A percentile compares a stretch with the other conserved stretches of the same genome.
These are phyloP conservation scores for Pelargonium fulgidum DNA, from an alignment of 441 rosid genomes.

Conservation along the genomic window DNA sequence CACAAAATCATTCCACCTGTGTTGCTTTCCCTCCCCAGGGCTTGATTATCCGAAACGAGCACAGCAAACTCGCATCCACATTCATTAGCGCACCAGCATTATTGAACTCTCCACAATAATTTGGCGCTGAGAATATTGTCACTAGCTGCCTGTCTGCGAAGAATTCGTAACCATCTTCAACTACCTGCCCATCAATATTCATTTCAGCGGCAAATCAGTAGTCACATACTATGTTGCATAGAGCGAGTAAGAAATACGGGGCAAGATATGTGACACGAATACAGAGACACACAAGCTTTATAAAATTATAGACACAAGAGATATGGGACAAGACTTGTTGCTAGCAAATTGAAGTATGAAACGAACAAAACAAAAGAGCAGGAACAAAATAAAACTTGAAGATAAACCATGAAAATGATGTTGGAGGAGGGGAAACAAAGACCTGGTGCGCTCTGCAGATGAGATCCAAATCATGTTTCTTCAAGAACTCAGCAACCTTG, in stretches of 20 bases:
- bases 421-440: background rate
- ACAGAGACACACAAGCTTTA: too few relatives aligned
- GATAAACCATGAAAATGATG: background rate
- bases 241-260: too few relatives aligned
- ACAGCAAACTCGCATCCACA: conserved; percentile 52
- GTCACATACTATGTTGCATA: background rate
- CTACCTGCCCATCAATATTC: conserved; percentile 34
- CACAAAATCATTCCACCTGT: conserved; percentile 7
- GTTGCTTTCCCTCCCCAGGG: conserved; percentile 29
- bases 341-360: background rate
- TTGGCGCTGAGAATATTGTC: conserved; percentile 29
- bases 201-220: background rate
- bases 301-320: too few relatives aligned
- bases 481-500: conserved; percentile 32
- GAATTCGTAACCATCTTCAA: conserved; percentile 66
- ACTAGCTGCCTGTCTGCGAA: conserved; percentile 58
- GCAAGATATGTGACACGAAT: too few relatives aligned
- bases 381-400: background rate
- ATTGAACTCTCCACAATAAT: conserved; percentile 60
- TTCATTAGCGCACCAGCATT: conserved; percentile 58
- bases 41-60: conserved; percentile 59
- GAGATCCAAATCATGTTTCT: conserved; percentile 36
- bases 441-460: conserved; percentile 41
- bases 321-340: too few relatives aligned
- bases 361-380: too few relatives aligned